Evolutionary conservation across 1,284 basidiomycete genomes (phyloP), one percentile per base, ranked within the genome.

Genomic region (Sporisorium scitamineum): DNA sequence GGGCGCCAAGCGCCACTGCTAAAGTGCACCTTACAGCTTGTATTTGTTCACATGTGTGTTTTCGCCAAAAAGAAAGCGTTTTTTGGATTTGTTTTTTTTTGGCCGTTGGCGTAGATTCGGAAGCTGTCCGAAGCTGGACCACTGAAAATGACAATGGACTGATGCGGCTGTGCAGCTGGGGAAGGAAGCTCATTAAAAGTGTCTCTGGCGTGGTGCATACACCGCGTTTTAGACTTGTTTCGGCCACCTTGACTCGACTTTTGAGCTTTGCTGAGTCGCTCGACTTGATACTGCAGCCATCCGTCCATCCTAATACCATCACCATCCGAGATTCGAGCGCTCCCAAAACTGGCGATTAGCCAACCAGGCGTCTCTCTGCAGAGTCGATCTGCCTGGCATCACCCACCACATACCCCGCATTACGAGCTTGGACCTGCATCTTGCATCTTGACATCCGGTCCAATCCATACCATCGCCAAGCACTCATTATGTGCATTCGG

Each of bases 401-500:
- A 18, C n/a, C 31, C 29, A 22, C 29, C 50, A 29, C 14, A 39
- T 18, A 5, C 34, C 34, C 34, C 34, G 34, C 34, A 37, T 39
- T n/a, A 10, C 37, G n/a, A 8, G 24, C 44, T 5, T 26, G 24
- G 24, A 47, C 13, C 24, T n/a, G n/a, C n/a, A n/a, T n/a, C n/a
- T n/a, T n/a, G 42, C 42, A 8, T 39, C 37, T 39, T 37, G 34
- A 14, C 13, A 42, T n/a, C n/a, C n/a, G n/a, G n/a, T n/a, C n/a
- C n/a, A n/a, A 24, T 22, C 44, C 24, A 3, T 22, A 32, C 26
- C 48, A 52, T 24, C 32, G 14, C 16, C 27, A 13, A 39, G 45
- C 20, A n/a, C 44, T 39, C 18, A 68, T 9, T 45, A 69, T 59
- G 55, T 34, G 18, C 31, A 54, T n/a, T 14, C 41, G n/a, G 31